Conservation (phyloP, 345 rosid species). For the Triadica sebifera region DNA sequence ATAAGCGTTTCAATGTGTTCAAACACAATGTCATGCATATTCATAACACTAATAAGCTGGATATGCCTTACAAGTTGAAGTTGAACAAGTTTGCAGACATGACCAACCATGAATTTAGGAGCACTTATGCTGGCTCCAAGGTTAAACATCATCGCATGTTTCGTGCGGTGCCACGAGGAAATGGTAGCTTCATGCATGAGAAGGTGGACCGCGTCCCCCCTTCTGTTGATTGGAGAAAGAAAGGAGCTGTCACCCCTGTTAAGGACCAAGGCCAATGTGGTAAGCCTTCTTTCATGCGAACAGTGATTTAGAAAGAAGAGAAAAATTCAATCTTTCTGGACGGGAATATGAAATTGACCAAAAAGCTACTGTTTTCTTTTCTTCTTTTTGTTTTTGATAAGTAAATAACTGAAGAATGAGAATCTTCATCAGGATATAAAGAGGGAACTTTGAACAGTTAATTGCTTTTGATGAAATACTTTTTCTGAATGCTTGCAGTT, state of each 20-base stretch:
- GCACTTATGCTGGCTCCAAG: constrained; percentile 57
- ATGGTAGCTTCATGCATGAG: constrained; percentile 55
- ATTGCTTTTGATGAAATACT: too few species aligned
- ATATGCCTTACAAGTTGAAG: constrained; percentile 68
- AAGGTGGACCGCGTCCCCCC: constrained; percentile 33
- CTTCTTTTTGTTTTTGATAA: too few species aligned
- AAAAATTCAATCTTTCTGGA: too few species aligned
- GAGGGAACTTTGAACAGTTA: too few species aligned
- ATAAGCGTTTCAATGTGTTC: constrained; percentile 70
- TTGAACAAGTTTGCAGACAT: constrained; percentile 79
- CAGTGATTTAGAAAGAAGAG: not conserved
- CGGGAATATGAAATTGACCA: too few species aligned
- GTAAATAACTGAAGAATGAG: too few species aligned
- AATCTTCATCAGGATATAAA: too few species aligned
- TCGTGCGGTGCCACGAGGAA: constrained; percentile 36
- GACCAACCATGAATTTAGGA: constrained; percentile 70
- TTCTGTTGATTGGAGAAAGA: constrained; percentile 17
- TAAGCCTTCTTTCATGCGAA: not conserved
- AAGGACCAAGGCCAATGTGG: constrained; percentile 23
- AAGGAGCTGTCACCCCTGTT: constrained; percentile 16
- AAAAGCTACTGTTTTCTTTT: too few species aligned
- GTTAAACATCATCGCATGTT: constrained; percentile 60
- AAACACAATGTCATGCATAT: constrained; percentile 68
- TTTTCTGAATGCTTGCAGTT: too few species aligned
- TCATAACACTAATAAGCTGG: constrained; percentile 62